Conservation (phyloP, 2,329 filamentous ascomycete species). For the Aureobasidium namibiae region DNA sequence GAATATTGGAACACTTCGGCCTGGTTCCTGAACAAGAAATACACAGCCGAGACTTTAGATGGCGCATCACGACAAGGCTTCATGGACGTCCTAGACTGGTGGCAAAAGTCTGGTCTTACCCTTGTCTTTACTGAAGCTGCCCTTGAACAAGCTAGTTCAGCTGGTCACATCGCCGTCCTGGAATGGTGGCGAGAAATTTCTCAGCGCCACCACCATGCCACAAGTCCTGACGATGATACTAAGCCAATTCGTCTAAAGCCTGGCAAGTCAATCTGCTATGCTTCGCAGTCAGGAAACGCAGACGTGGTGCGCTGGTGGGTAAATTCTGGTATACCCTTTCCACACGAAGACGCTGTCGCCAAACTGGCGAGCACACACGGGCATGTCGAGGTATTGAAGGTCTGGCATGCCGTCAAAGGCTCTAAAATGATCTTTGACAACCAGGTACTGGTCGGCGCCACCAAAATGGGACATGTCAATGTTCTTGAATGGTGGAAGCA, state of each 20-base stretch:
- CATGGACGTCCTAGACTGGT: slow-evolving; percentile 81
- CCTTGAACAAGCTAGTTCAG: slow-evolving; percentile 76
- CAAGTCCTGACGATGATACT: slow-evolving; percentile 22
- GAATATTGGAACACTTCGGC: slow-evolving; percentile 86
- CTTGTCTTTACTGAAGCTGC: slow-evolving; percentile 81
- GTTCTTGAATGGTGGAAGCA: slow-evolving; percentile 91
- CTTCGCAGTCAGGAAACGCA: slow-evolving; percentile 72
- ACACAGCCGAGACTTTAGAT: slow-evolving; percentile 76
- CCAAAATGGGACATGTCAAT: slow-evolving; percentile 73
- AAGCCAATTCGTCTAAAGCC: slow-evolving; percentile 56
- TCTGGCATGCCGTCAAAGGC: slow-evolving; percentile 69
- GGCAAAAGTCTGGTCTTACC: slow-evolving; percentile 71
- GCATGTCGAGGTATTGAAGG: slow-evolving; percentile 72
- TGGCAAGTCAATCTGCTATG: slow-evolving; percentile 74
- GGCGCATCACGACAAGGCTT: slow-evolving; percentile 80
- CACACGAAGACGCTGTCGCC: slow-evolving; percentile 72
- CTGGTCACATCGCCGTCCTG: slow-evolving; percentile 76
- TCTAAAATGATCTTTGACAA: slow-evolving; percentile 74
- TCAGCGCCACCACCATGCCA: slow-evolving; percentile 20
- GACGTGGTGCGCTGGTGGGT: slow-evolving; percentile 84
- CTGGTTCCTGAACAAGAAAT: slow-evolving; percentile 78
- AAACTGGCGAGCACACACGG: slow-evolving; percentile 80
- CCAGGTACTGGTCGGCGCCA: slow-evolving; percentile 77
- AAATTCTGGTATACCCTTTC: slow-evolving; percentile 67
- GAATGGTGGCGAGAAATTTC: slow-evolving; percentile 76